phyloP scores from a whole-genome alignment of 169 alveolate genomes.

The Perkinsus olseni region DNA sequence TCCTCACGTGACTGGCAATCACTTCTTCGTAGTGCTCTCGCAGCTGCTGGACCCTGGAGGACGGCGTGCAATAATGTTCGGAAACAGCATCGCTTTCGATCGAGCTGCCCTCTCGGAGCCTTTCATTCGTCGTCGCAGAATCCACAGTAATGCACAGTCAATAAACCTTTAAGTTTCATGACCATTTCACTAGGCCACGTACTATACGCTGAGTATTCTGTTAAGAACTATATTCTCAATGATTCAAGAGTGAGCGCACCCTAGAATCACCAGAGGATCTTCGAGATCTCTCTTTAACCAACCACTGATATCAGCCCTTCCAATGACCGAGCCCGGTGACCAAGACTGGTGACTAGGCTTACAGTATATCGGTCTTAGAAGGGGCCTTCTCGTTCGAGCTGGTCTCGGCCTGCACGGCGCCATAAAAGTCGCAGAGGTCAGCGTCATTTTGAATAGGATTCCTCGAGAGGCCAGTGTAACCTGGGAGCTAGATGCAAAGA shows the following conservation, averaged over 20 bases:
- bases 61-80: not conserved
- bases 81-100: not conserved
- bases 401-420: not conserved
- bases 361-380: not conserved
- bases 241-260: too few species aligned
- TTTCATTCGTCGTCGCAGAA: too few species aligned
- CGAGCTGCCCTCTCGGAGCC: too few species aligned
- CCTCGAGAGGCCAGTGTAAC: not conserved
- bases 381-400: not conserved
- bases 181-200: too few species aligned
- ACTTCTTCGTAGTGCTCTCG: not conserved
- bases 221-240: too few species aligned
- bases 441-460: not conserved
- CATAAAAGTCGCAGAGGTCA: not conserved
- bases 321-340: not conserved
- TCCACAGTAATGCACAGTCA: too few species aligned
- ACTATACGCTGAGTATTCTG: too few species aligned
- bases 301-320: not conserved
- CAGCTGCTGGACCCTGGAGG: not conserved
- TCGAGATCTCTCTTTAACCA: too few species aligned
- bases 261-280: too few species aligned
- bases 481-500: not conserved
- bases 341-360: not conserved
- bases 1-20: not conserved
- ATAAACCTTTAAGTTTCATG: too few species aligned